Conservation (phyloP, 2,329 filamentous ascomycete genomes). For the Corniculantispora saksenae region DNA sequence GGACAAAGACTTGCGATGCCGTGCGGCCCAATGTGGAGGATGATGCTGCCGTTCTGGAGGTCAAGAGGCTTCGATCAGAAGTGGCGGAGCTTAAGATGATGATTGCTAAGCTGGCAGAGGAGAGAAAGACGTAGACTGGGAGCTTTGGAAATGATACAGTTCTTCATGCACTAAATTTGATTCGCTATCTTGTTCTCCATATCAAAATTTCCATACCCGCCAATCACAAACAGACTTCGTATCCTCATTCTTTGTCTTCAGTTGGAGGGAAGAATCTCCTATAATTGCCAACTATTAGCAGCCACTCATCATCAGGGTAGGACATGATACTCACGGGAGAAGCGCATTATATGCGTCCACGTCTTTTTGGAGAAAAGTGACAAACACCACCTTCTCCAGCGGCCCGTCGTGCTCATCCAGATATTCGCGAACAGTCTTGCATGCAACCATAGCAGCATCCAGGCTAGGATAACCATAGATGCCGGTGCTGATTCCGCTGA, state of each 20-base stretch:
- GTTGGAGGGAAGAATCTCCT: conserved; percentile 14
- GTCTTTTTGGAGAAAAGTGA: conserved; percentile 80
- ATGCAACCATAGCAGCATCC: conserved; percentile 72
- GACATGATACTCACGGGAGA: conserved; percentile 62
- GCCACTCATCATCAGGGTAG: too few species aligned
- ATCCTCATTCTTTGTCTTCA: neutral
- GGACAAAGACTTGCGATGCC: conserved; percentile 76
- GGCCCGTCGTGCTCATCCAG: conserved; percentile 47
- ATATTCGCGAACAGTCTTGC: conserved; percentile 58
- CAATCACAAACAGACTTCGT: neutral
- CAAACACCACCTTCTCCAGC: conserved; percentile 79
- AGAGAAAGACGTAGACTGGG: neutral
- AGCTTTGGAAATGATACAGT: neutral
- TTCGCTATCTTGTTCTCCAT: neutral
- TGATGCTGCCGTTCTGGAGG: conserved; percentile 73
- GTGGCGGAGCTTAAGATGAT: conserved; percentile 57
- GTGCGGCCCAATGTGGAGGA: conserved; percentile 80
- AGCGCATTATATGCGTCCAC: conserved; percentile 67
- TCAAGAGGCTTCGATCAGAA: conserved; percentile 59
- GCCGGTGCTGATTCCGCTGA: conserved; percentile 83
- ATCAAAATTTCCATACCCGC: neutral
- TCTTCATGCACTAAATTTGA: neutral
- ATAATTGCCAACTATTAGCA: neutral
- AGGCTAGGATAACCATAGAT: conserved; percentile 82
- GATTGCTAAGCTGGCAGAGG: conserved; percentile 35